Evolutionary conservation across 768 basidiomycete genomes (phyloP).

Genomic region (Tephrocybe rancida): DNA sequence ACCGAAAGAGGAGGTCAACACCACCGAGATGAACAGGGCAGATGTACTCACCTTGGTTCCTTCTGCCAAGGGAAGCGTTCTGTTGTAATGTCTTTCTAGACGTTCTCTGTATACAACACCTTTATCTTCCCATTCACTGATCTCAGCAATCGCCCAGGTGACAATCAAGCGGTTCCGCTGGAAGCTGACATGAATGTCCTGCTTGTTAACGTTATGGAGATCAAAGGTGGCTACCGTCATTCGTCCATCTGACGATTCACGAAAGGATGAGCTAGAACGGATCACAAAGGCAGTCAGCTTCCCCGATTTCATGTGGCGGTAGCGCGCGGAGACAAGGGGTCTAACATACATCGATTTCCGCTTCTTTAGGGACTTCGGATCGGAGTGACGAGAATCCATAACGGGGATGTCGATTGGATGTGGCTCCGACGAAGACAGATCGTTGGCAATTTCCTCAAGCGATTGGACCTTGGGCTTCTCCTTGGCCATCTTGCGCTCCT

Average conservation of each 20-base stretch:
- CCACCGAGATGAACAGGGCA: neutral
- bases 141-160: slow-evolving; percentile 64
- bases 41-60: slow-evolving; percentile 60
- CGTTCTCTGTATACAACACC: slow-evolving; percentile 64
- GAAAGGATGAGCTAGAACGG: slow-evolving; percentile 59
- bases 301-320: slow-evolving; percentile 13
- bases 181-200: slow-evolving; percentile 77
- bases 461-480: slow-evolving; percentile 73
- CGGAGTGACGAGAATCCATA: slow-evolving; percentile 37
- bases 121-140: slow-evolving; percentile 63
- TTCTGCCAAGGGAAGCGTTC: slow-evolving; percentile 73
- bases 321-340: slow-evolving; percentile 8
- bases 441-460: slow-evolving; percentile 48
- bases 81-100: slow-evolving; percentile 62
- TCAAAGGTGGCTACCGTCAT: slow-evolving; percentile 75
- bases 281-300: slow-evolving; percentile 13
- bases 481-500: slow-evolving; percentile 67
- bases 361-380: slow-evolving; percentile 51
- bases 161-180: slow-evolving; percentile 63
- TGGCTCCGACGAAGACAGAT: slow-evolving; percentile 33
- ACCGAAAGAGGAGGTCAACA: slow-evolving; percentile 1
- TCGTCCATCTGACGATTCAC: slow-evolving; percentile 71
- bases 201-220: slow-evolving; percentile 67
- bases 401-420: slow-evolving; percentile 39
- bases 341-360: slow-evolving; percentile 64